These are phyloP conservation scores for Alternaria consortialis DNA, from an alignment of 2,329 filamentous ascomycete species.

Conservation along the genomic window DNA sequence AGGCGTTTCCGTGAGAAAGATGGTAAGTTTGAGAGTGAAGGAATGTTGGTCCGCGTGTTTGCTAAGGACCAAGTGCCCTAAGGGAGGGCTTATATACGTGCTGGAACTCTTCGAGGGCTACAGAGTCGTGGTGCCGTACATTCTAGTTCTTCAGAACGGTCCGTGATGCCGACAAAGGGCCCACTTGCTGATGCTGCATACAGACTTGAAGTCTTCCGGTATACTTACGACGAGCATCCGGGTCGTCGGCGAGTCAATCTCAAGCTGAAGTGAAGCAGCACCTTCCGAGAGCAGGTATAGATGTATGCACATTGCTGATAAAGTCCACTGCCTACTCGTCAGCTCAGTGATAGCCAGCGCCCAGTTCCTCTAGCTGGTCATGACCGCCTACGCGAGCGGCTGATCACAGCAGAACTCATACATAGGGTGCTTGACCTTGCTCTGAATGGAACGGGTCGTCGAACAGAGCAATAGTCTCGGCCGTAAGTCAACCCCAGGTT, in stretches of 20 bases:
- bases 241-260: conserved; percentile 1
- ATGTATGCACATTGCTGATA: not conserved
- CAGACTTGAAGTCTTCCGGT: not conserved
- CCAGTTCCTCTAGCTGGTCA: not conserved
- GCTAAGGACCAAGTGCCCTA: not conserved
- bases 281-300: not conserved
- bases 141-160: not conserved
- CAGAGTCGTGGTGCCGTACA: not conserved
- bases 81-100: not conserved
- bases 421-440: not conserved
- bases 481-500: not conserved
- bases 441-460: not conserved
- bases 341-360: not conserved
- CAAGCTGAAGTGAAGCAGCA: not conserved
- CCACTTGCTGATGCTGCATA: conserved; percentile 6
- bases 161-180: not conserved
- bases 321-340: not conserved
- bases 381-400: not conserved
- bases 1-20: not conserved
- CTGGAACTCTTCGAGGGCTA: not conserved
- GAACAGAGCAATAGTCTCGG: not conserved
- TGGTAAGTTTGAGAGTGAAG: not conserved
- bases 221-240: not conserved
- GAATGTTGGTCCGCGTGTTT: not conserved
- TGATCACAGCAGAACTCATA: not conserved